Base-by-base conservation (phyloP, 176 grass and related monocot species). In the Saccharum spontaneum region DNA sequence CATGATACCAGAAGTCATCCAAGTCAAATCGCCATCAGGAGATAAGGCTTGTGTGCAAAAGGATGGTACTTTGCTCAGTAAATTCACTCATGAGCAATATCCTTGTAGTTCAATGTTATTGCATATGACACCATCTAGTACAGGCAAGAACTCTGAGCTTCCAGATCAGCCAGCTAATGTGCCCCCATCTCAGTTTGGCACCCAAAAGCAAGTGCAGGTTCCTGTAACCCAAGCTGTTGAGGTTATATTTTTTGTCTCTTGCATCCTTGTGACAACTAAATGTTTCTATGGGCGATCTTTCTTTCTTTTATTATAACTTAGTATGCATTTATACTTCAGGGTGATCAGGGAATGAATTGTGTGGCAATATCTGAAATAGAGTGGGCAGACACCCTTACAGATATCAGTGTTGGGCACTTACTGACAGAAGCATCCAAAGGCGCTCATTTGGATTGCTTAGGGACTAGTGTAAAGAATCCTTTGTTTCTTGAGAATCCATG, bases 351-450 rank as follows among this genome's bases (percentile, higher is more conserved):
- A 66, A 70, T 79, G 62, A 83, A 87, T 34, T 76, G 71, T 85
- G 34, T 73, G 60, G 70, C 80, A 63, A 54, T 89, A 72, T 91
- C 92, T 6, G 88, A 94, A 81, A 89, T 85, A 71, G 92, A 92
- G 76, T 99, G 97, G 94, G 92, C 94, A 84, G 97, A 97, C 86
- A 94, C 91, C 75, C 91, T 99, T 78, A 95, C 91, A 49, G 86
- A 98, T 84, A 90, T 97, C 44, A 99, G 94, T 84, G 86, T 99
- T 72, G 97, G 92, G 44, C 93, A 91, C 81, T 94, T 99, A 76
- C 68, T 99, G n/a, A 89, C 88, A 64, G 97, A 99, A 88, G 97
- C 92, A 88, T 99, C 94, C 28, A 91, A 91, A 64, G 88, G 67
- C 46, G 84, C 84, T 67, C 88, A 94, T 84, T 81, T 57, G 8